phyloP scores from a whole-genome alignment of 108 stramenopile genomes.

The Cyclotella cryptica region DNA sequence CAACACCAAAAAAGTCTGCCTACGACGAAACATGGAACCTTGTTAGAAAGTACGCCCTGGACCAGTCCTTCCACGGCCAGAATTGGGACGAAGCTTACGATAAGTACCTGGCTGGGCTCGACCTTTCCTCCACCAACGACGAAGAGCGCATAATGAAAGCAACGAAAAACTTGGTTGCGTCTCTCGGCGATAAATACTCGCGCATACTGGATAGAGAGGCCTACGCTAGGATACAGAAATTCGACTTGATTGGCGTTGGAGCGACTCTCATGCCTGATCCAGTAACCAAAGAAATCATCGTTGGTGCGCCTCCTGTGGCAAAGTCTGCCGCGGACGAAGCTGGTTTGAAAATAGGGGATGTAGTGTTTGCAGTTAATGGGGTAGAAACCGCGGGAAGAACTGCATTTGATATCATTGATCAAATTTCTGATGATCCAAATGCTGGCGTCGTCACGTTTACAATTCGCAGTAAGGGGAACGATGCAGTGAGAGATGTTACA shows the following conservation, averaged over 20 bases:
- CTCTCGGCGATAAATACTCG: conserved; percentile 85
- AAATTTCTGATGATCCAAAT: conserved; percentile 81
- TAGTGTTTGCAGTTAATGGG: conserved; percentile 81
- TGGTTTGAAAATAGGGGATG: conserved; percentile 77
- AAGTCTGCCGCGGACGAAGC: conserved; percentile 72
- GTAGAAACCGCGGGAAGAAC: conserved; percentile 71
- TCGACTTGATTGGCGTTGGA: conserved; percentile 89
- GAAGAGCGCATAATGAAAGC: conserved; percentile 63
- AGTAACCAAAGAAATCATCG: conserved; percentile 65
- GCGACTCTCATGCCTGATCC: conserved; percentile 81
- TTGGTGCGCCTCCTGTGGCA: conserved; percentile 82
- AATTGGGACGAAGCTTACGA: conserved; percentile 55
- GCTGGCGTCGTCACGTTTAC: conserved; percentile 72
- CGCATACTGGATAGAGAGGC: conserved; percentile 65
- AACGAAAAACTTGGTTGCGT: conserved; percentile 66
- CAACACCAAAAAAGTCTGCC: conserved; percentile 36
- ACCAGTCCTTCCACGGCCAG: conserved; percentile 69
- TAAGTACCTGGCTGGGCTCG: conserved; percentile 32
- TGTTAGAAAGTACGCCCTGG: conserved; percentile 79
- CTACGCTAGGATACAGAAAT: conserved; percentile 84
- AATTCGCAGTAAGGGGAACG: conserved; percentile 45
- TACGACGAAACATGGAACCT: conserved; percentile 83
- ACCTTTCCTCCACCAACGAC: conserved; percentile 26
- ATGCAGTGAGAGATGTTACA: conserved; percentile 51
- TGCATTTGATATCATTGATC: conserved; percentile 90